Evolutionary conservation across 192 early-diverging fungal species (phyloP).

Genomic region (Rhizoclosmatium globosum): DNA sequence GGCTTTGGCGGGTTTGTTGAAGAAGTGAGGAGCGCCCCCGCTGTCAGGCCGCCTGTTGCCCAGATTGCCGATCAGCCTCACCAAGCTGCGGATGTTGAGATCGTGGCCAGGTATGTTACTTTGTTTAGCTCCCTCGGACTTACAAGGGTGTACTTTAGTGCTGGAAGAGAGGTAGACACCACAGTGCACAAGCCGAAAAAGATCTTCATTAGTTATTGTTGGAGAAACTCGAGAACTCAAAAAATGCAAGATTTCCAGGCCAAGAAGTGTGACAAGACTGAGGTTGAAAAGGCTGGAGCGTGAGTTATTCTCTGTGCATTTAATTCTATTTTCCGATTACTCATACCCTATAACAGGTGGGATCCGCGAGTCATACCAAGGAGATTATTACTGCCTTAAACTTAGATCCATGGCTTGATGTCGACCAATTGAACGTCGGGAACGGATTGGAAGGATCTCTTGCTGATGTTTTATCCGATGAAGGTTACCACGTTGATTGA

Average conservation of each 20-base stretch:
- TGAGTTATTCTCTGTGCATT: neutral
- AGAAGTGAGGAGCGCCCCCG: neutral
- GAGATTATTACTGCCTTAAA: slow-evolving; percentile 8
- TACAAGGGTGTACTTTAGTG: no score
- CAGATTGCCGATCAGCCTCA: neutral
- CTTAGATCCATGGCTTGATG: slow-evolving; percentile 26
- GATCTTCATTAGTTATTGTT: slow-evolving; percentile 28
- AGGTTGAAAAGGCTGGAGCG: slow-evolving; percentile 18
- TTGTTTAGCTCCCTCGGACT: neutral
- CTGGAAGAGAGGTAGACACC: no score
- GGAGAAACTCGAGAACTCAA: slow-evolving; percentile 25
- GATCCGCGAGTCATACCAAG: slow-evolving; percentile 17
- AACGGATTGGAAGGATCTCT: neutral
- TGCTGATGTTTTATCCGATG: slow-evolving; percentile 27
- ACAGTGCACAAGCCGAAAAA: slow-evolving; percentile 12
- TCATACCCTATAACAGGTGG: slow-evolving; percentile 6
- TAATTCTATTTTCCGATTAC: neutral
- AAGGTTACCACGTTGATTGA: slow-evolving; percentile 4
- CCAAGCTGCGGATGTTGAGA: neutral
- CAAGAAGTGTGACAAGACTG: neutral
- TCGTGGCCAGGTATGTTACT: neutral
- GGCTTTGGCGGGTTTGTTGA: neutral
- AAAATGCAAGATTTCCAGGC: slow-evolving; percentile 3
- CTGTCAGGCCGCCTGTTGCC: neutral
- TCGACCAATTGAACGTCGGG: slow-evolving; percentile 18